Evolutionary conservation across 140 eudicot species (phyloP).

Genomic region (Flaveria floridana): DNA sequence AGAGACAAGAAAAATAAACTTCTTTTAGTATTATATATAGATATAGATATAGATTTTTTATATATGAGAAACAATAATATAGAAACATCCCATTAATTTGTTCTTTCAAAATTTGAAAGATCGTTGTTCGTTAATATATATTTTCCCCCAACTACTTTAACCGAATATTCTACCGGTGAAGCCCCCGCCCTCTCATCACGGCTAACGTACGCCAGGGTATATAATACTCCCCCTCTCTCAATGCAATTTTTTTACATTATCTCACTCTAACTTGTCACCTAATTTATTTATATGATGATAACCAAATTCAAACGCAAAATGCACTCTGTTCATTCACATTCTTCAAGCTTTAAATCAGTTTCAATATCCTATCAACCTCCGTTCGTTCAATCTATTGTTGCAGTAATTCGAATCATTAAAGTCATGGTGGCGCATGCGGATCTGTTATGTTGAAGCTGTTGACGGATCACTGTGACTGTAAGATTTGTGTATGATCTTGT

Average conservation of each 20-base stretch:
- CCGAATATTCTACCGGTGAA: not conserved
- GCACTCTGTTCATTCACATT: not conserved
- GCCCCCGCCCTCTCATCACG: no score
- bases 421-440: no score
- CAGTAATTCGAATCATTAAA: not conserved
- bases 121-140: no score
- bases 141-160: no score
- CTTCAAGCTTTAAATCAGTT: not conserved
- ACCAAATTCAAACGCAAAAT: not conserved
- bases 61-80: no score
- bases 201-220: slow-evolving; percentile 19
- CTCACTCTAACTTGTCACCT: not conserved
- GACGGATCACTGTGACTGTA: not conserved
- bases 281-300: not conserved
- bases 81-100: no score
- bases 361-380: not conserved
- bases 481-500: not conserved
- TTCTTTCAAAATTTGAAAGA: no score
- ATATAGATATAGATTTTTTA: no score
- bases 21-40: no score
- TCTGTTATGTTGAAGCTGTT: not conserved
- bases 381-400: not conserved
- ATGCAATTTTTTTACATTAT: not conserved
- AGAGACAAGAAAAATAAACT: no score
- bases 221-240: not conserved